Base-by-base conservation (phyloP, 345 rosid genomes). In the Populus nigra region DNA sequence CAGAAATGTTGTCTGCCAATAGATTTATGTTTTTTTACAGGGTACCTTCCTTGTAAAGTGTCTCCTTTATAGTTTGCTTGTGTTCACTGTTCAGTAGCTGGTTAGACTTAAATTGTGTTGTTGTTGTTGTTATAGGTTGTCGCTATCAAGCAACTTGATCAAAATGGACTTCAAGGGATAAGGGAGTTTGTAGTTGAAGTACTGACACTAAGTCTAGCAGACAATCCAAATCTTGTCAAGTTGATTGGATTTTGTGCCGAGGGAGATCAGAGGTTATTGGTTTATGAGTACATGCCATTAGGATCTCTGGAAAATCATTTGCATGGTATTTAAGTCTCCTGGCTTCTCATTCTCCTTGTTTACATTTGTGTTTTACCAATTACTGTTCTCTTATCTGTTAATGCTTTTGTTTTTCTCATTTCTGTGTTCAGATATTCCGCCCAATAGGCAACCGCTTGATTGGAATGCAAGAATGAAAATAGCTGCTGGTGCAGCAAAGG, bases 121-220 rank as follows among this genome's bases (percentile, higher is more conserved):
- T 49, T 27, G 10, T n/a, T 71, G 71, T 69, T 62, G 73, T 63
- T 45, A 8, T 71, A 85, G 88, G 85, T 62, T 35, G 88, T 86
- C 27, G 89, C 87, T 35, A 84, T 87, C 69, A 87, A 87, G 78
- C 87, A 83, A 72, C 87, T 87, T 36, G 86, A 87, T 83, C 87
- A 25, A 53, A 55, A 87, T 63, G 89, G 87, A 55, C 53, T 76
- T 33, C 89, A 87, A 77, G 89, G 87, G 53, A 75, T 75, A 16
- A 78, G 83, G 71, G 89, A 87, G 72, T 87, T 87, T 68, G 72
- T 76, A 11, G 84, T 76, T 61, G 89, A 87, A 82, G 87, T 84
- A 31, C 27, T 59, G 13, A 87, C 79, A 33, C 61, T 87, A 61
- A 84, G 81, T 72, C 75, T 38, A 45, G 87, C 79, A 18, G 81